Conservation (phyloP, 2,329 filamentous ascomycete species). For the Phialemoniopsis sp. region DNA sequence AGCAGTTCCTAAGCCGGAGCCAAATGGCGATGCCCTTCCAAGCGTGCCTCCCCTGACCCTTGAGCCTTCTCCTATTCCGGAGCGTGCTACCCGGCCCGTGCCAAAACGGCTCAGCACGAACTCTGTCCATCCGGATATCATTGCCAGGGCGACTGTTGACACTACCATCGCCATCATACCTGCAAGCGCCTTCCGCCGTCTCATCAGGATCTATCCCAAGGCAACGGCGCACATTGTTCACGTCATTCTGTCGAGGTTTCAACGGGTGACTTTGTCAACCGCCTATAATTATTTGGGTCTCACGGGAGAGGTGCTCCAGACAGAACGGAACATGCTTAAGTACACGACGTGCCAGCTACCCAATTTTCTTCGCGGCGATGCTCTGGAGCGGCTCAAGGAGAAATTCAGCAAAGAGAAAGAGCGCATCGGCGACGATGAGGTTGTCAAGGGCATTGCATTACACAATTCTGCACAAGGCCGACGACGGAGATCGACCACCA, state of each 20-base stretch:
- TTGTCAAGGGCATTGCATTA: constrained; percentile 87
- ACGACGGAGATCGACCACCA: constrained; percentile 68
- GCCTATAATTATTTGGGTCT: constrained; percentile 92
- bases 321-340: constrained; percentile 89
- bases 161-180: constrained; percentile 98
- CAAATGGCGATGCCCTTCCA: constrained; percentile 22
- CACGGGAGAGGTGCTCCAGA: constrained; percentile 85
- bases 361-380: constrained; percentile 81
- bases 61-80: constrained; percentile 35
- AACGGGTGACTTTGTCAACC: constrained; percentile 90
- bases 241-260: constrained; percentile 90
- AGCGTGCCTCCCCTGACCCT: constrained; percentile 73
- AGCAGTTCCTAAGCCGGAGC: constrained; percentile 16
- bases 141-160: constrained; percentile 92
- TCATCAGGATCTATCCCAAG: constrained; percentile 93
- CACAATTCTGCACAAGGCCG: constrained; percentile 71
- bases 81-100: constrained; percentile 25
- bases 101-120: constrained; percentile 49
- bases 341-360: constrained; percentile 90
- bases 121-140: constrained; percentile 93
- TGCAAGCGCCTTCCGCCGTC: constrained; percentile 85
- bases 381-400: constrained; percentile 80
- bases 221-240: constrained; percentile 97
- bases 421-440: constrained; percentile 74
- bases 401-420: constrained; percentile 88